Evolutionary conservation across 2,329 filamentous ascomycete species (phyloP), one percentile per base, ranked within the genome.

Genomic region (Iodosphaeria phyllophila): DNA sequence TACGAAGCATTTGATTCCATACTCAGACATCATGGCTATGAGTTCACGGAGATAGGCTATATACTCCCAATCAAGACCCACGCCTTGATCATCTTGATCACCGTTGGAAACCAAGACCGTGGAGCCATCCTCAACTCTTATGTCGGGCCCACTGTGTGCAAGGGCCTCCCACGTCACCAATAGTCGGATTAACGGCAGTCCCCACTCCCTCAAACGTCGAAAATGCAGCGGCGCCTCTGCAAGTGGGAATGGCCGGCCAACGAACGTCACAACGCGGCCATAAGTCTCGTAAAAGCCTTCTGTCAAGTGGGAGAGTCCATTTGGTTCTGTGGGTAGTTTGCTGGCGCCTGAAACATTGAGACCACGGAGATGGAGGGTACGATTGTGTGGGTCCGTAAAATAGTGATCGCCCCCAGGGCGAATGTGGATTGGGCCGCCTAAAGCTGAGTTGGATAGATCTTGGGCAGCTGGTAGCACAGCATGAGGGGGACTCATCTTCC

Each of bases 151-250:
- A 1, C 36, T 30, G 24, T 48, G 46, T 3, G 41, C 50, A 6
- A 54, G 35, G 5, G 51, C 46, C 29, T 54, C 51, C 51, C 51
- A 54, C 4, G 48, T 51, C n/a, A 54, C 48, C 8, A 54, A 47
- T 26, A 54, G 39, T 14, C 51, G 42, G 8, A 53, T 38, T 13
- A 54, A 33, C 16, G 50, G 46, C 18, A 50, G 30, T 0, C 51
- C 51, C 51, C 51, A 54, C 17, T 44, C 41, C 23, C 37, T 42
- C 15, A 54, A 37, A 3, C 49, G 39, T 11, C 40, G 35, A 25
- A 52, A 52, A 26, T 54, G 52, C 16, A 52, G 36, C 13, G 41
- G 46, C 5, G 51, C 51, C 18, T 52, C 46, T 11, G 44, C 41
- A 0, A 52, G 34, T 0, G 43, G 44, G 21, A 54, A 54, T 1